Evolutionary conservation across 2,329 filamentous ascomycete genomes (phyloP).

Genomic region (Penicillium sumatraense): DNA sequence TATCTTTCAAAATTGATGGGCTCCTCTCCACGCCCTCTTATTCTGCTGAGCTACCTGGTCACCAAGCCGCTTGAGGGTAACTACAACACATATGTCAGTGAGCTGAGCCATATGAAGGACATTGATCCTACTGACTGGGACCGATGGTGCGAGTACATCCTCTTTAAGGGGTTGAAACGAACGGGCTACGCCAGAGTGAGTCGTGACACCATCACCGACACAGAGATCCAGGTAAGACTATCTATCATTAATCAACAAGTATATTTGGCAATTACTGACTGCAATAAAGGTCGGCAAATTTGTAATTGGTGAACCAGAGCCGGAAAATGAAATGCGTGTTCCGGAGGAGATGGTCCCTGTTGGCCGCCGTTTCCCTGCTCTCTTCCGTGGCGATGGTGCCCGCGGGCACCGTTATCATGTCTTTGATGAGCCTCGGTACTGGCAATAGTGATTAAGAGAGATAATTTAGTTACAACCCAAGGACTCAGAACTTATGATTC

Average conservation of each 20-base stretch:
- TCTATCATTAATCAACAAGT: no score
- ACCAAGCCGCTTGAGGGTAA: conserved; percentile 90
- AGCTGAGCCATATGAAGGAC: conserved; percentile 88
- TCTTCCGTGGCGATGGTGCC: conserved; percentile 85
- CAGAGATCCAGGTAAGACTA: conserved; percentile 78
- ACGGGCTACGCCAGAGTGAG: conserved; percentile 89
- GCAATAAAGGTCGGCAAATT: conserved; percentile 79
- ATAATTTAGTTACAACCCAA: conserved; percentile 1
- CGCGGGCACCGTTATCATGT: conserved; percentile 93
- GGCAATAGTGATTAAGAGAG: conserved; percentile 34
- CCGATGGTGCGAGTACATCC: conserved; percentile 97
- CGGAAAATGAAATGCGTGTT: conserved; percentile 67
- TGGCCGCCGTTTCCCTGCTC: conserved; percentile 78
- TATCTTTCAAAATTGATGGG: conserved; percentile 92
- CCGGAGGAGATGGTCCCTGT: conserved; percentile 74
- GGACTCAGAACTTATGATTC: conserved; percentile 7
- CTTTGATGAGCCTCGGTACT: conserved; percentile 86
- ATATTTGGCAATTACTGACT: conserved; percentile 19
- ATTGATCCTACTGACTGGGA: conserved; percentile 94
- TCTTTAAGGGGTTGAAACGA: conserved; percentile 86
- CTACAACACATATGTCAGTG: conserved; percentile 93
- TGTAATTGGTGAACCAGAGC: conserved; percentile 72
- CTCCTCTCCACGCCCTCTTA: conserved; percentile 74
- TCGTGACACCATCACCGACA: conserved; percentile 91
- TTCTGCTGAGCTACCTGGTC: conserved; percentile 90